phyloP scores from a whole-genome alignment of 2,329 filamentous ascomycete genomes.

The Emergomyces orientalis region DNA sequence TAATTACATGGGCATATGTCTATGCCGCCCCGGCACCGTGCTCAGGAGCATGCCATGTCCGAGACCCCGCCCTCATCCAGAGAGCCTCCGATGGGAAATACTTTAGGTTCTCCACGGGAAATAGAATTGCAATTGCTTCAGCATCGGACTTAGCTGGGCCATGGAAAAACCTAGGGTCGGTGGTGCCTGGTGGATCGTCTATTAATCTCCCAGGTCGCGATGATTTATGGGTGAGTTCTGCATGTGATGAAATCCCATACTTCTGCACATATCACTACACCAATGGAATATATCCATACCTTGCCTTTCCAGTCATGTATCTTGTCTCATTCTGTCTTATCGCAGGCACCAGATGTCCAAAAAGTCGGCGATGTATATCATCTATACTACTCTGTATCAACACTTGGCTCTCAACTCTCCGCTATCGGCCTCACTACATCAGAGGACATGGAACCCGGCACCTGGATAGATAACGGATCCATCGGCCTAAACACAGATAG shows the following conservation, averaged over 20 bases:
- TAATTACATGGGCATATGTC: not conserved
- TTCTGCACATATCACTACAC: not conserved
- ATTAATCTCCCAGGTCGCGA: constrained; percentile 38
- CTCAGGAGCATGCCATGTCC: constrained; percentile 15
- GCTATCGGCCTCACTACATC: constrained; percentile 52
- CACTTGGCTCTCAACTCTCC: constrained; percentile 52
- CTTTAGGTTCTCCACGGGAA: constrained; percentile 46
- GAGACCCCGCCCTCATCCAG: constrained; percentile 39
- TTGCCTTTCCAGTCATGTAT: not conserved
- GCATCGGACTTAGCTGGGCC: constrained; percentile 41
- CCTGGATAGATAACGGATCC: constrained; percentile 29
- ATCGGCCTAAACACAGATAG: constrained; percentile 30
- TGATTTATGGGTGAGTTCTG: constrained; percentile 42
- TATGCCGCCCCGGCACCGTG: constrained; percentile 4
- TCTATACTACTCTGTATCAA: constrained; percentile 57
- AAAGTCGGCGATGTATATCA: constrained; percentile 52
- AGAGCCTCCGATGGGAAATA: constrained; percentile 41
- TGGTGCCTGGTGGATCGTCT: constrained; percentile 38
- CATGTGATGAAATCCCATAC: not conserved
- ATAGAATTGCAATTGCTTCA: constrained; percentile 42
- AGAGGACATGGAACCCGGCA: constrained; percentile 30
- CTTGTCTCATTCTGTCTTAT: not conserved
- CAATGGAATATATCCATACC: not conserved
- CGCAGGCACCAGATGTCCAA: constrained; percentile 54
- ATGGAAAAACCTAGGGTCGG: constrained; percentile 42